phyloP scores from a whole-genome alignment of 495 filamentous ascomycete genomes.

The Aspergillus cavernicola region DNA sequence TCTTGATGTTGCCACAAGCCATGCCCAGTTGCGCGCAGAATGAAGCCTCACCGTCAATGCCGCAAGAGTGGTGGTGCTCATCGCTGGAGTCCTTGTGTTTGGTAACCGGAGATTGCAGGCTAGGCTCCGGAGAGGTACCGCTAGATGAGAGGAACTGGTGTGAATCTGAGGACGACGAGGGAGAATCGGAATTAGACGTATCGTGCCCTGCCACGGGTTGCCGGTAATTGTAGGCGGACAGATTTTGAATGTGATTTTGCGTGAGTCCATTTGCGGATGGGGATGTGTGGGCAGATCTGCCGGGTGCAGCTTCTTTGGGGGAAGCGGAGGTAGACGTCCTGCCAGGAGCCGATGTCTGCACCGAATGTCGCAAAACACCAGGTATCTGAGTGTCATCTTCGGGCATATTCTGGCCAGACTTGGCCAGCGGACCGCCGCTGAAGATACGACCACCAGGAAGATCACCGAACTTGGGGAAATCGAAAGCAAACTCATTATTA shows the following conservation, averaged over 20 bases:
- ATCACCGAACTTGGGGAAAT: constrained; percentile 89
- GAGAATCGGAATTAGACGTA: constrained; percentile 50
- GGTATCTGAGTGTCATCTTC: constrained; percentile 23
- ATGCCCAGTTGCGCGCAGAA: constrained; percentile 70
- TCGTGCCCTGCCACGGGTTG: constrained; percentile 33
- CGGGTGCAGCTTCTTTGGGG: background rate
- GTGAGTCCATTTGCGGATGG: constrained; percentile 14
- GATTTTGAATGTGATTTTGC: constrained; percentile 15
- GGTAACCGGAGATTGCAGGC: constrained; percentile 51
- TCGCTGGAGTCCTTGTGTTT: constrained; percentile 52
- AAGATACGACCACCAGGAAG: constrained; percentile 63
- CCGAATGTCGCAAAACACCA: constrained; percentile 30
- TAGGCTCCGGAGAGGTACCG: constrained; percentile 73
- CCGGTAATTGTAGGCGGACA: constrained; percentile 20
- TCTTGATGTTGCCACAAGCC: constrained; percentile 67
- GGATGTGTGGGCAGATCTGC: background rate
- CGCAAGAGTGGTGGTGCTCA: constrained; percentile 13
- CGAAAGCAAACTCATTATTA: constrained; percentile 85
- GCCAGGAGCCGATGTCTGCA: constrained; percentile 2
- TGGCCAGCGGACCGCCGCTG: constrained; percentile 41
- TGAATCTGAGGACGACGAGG: constrained; percentile 52
- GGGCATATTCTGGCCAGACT: constrained; percentile 31
- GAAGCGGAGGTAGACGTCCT: constrained; percentile 2
- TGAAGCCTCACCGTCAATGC: constrained; percentile 53
- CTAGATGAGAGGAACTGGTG: constrained; percentile 73